Evolutionary conservation across 2,329 filamentous ascomycete species (phyloP), one percentile per base, ranked within the genome.

Genomic region (Ophiostoma novo-ulmi): DNA sequence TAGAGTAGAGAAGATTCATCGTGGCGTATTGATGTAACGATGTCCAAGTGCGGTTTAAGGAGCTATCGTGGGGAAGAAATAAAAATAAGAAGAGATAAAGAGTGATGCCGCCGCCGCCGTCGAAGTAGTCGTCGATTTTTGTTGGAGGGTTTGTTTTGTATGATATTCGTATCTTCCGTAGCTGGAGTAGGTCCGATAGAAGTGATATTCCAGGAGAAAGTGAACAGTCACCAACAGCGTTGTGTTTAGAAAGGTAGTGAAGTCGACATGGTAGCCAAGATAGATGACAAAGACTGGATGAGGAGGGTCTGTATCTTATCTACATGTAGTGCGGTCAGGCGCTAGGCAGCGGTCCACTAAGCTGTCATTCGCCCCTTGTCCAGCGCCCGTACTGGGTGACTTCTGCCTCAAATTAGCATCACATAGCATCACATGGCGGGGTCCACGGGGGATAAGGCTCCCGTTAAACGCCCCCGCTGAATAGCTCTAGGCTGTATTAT

Each of bases 1-100:
- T 94, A 70, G 93, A 97, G 81, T 96, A 93, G 77, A 97, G 87
- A 82, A 73, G 68, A 80, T 96, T 95, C 92, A 97, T 97, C 72
- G 75, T 81, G 77, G 68, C 8, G 52, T 26, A 58, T n/a, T 10
- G n/a, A 8, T 58, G 52, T 26, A 22, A 17, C 14, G 8, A 58
- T 22, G 4, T 3, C 31, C 10, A 11, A 22, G 20, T 58, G 22
- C 11, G 52, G 38, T 61, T 36, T 31, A 13, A 63, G 5, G 14
- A 35, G 58, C 26, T 63, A 22, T 48, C 31, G 58, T 63, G 20
- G 38, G 44, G 5, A 6, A n/a, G 17, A 41, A 20, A 48, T 7
- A 20, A 63, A 20, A 20, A 61, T 14, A 22, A 31, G 26, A 31
- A 61, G 17, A 26, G 11, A 36, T 31, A 31, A 31, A 3, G 31